These are phyloP conservation scores for Gonium pectorale DNA, from an alignment of 139 green algal species.

Conservation along the genomic window DNA sequence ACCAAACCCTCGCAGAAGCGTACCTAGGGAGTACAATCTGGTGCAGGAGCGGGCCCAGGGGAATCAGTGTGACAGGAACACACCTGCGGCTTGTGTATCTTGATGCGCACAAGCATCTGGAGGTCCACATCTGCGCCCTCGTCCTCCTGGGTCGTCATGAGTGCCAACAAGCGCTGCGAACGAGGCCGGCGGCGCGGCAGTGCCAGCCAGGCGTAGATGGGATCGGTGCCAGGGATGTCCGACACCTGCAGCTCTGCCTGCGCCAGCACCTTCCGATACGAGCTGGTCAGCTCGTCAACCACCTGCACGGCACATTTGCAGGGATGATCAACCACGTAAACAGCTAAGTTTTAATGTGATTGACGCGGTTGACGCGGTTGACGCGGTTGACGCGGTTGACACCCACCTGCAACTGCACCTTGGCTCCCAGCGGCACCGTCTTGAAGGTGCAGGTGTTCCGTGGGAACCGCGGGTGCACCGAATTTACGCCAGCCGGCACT, in stretches of 20 bases:
- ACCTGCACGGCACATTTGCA: constrained; percentile 26
- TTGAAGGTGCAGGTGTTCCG: constrained; percentile 50
- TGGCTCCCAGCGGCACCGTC: constrained; percentile 57
- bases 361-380: no score
- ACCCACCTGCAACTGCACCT: constrained; percentile 46
- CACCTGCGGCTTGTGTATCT: constrained; percentile 65
- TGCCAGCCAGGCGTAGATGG: constrained; percentile 84
- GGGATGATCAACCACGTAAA: no score
- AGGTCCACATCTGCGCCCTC: constrained; percentile 3
- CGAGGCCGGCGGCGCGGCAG: background rate
- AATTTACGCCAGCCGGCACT: background rate
- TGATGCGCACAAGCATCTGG: constrained; percentile 79
- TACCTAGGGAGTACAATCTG: no score
- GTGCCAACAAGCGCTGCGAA: constrained; percentile 28
- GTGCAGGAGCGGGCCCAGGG: no score
- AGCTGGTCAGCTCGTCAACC: constrained; percentile 25
- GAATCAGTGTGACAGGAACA: constrained; percentile 1
- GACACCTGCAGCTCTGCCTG: constrained; percentile 49
- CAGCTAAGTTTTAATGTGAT: background rate
- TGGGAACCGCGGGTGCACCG: constrained; percentile 51
- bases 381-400: background rate
- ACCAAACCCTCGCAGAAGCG: no score
- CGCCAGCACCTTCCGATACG: constrained; percentile 16
- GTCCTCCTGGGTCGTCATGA: constrained; percentile 25
- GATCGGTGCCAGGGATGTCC: constrained; percentile 58